Base-by-base conservation (phyloP, 106 monocot genomes). In the Triglochin maritima region DNA sequence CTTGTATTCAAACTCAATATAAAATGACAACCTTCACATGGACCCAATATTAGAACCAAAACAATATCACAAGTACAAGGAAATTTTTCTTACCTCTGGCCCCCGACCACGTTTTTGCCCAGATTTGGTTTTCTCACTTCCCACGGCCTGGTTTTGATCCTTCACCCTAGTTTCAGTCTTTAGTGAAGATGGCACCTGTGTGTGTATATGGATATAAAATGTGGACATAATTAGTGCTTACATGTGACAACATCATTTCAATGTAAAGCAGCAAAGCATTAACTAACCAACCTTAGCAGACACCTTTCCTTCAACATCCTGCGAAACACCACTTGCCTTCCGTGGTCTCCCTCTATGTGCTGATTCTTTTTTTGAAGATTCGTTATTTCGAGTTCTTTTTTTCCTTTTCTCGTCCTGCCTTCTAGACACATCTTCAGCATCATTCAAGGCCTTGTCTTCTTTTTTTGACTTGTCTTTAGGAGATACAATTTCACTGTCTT, bases 361-460 rank as follows among this genome's bases (percentile, higher is more conserved):
- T 10, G 46, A 12, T 1, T 5, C 3, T 41, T 65, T 73, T 17
- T 46, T 51, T 9, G 10, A 12, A 59, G 58, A 3, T 17, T 43
- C 54, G 5, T 5, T 44, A 49, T 48, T 49, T 1, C 17, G 12
- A 15, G 46, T n/a, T n/a, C 17, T 57, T n/a, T 56, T 13, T 53
- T 53, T 64, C 56, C 62, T 69, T 61, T 72, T 82, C 17, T 52
- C 62, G 13, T 55, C 11, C 13, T 5, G 63, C 12, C 55, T 75
- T 64, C 48, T 5, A 4, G 4, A 45, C 13, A 53, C 7, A 53
- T 3, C 53, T 53, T 53, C 53, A 53, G 12, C 53, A 53, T 53
- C 10, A 53, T 53, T 12, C 17, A 52, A 4, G 41, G 11, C 17
- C 2, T 12, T 50, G 54, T 8, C 17, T 50, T 46, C 69, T 14